These are phyloP conservation scores for Talaromyces islandicus DNA, from an alignment of 2,329 filamentous ascomycete species.

Conservation along the genomic window DNA sequence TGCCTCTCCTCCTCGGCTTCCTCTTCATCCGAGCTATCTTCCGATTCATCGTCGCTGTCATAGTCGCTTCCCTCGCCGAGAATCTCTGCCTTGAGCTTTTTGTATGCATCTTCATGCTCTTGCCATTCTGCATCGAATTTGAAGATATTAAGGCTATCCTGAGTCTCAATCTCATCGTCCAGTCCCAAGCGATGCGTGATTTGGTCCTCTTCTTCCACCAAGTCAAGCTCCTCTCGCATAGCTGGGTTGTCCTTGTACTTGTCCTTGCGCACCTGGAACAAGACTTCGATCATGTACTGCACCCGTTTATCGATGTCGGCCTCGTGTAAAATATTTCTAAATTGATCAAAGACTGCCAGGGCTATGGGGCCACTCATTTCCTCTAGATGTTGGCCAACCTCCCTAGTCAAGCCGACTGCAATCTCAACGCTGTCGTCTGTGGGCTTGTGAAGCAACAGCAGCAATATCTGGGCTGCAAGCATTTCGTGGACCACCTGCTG, in stretches of 20 bases:
- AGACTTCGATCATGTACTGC: conserved; percentile 98
- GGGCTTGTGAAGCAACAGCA: conserved; percentile 88
- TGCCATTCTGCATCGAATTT: conserved; percentile 89
- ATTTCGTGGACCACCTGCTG: conserved; percentile 94
- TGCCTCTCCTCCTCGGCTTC: conserved; percentile 73
- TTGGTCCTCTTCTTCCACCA: conserved; percentile 97
- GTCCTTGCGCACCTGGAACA: conserved; percentile 95
- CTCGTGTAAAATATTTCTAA: conserved; percentile 91
- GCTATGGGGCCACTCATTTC: conserved; percentile 90
- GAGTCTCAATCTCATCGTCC: conserved; percentile 75
- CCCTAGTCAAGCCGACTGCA: conserved; percentile 84
- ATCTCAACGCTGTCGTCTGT: conserved; percentile 98
- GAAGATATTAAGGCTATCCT: conserved; percentile 91
- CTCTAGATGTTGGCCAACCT: conserved; percentile 89
- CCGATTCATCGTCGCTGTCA: conserved; percentile 60
- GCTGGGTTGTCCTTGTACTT: conserved; percentile 93
- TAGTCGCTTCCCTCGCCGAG: conserved; percentile 86
- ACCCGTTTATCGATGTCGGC: conserved; percentile 95
- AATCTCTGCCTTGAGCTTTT: conserved; percentile 86
- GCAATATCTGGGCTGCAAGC: conserved; percentile 82
- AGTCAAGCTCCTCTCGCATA: conserved; percentile 83
- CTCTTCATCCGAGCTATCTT: conserved; percentile 60
- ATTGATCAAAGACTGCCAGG: conserved; percentile 89
- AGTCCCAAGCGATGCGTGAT: conserved; percentile 83
- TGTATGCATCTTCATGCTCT: conserved; percentile 84